Conservation (phyloP, 2,329 filamentous ascomycete species). For the Coleophoma crateriformis region DNA sequence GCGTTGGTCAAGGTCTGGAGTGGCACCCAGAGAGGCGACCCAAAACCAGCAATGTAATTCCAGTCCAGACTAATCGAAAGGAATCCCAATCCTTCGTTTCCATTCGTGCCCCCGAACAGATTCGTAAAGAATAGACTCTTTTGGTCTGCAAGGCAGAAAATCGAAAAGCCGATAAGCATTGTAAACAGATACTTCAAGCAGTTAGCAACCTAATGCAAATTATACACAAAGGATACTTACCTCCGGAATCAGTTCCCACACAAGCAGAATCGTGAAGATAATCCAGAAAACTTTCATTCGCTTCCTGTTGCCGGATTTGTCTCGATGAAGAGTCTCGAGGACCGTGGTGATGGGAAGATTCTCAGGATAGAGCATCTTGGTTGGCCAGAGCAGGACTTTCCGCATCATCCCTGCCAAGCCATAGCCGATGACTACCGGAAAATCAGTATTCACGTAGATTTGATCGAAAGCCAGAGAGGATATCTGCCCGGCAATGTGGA, state of each 20-base stretch:
- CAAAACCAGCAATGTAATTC: conserved; percentile 30
- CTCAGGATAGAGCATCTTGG: conserved; percentile 59
- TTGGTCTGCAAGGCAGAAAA: conserved; percentile 38
- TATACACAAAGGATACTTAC: neutral
- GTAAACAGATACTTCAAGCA: conserved; percentile 31
- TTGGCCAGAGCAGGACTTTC: conserved; percentile 50
- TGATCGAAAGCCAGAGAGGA: neutral
- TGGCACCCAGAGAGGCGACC: conserved; percentile 26
- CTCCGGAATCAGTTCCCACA: conserved; percentile 42
- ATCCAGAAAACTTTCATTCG: conserved; percentile 33
- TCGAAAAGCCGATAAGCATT: conserved; percentile 27
- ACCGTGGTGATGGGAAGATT: conserved; percentile 45
- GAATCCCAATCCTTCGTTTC: conserved; percentile 36
- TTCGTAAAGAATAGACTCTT: conserved; percentile 36
- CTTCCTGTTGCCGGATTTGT: conserved; percentile 28
- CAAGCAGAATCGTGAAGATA: conserved; percentile 32
- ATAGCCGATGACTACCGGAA: conserved; percentile 44
- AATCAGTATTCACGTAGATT: neutral
- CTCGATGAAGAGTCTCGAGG: conserved; percentile 32
- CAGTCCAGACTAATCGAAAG: conserved; percentile 33
- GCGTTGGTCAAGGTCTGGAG: conserved; percentile 25
- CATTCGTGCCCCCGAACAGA: conserved; percentile 38
- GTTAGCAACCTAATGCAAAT: neutral
- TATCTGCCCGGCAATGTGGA: neutral
- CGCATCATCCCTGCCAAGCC: conserved; percentile 53